Percentiles rank a stretch among this genome's conserved stretches.
Conservation (phyloP, 495 filamentous ascomycete species). For the Aspergillus ellipticus region DNA sequence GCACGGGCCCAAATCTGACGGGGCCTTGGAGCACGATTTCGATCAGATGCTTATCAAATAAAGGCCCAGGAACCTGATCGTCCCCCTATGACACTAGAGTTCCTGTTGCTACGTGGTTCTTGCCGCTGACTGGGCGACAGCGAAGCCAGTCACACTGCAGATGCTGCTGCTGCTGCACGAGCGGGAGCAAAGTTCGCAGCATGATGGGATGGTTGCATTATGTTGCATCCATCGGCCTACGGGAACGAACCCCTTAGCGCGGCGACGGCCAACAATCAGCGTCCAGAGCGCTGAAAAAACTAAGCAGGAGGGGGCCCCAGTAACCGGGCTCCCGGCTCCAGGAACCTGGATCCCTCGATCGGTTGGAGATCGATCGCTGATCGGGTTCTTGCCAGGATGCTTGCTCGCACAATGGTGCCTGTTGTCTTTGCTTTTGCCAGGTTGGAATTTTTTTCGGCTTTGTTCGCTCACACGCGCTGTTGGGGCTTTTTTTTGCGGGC, state of each 20-base stretch:
- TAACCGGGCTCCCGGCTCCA: not conserved
- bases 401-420: not conserved
- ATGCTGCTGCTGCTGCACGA: not conserved
- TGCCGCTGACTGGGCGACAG: not conserved
- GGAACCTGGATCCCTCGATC: slow-evolving; percentile 1
- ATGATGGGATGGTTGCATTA: slow-evolving; percentile 1
- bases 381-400: not conserved
- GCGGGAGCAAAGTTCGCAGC: not conserved
- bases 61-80: not conserved
- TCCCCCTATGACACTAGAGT: not conserved
- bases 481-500: not conserved
- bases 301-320: not conserved
- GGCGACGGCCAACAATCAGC: not conserved
- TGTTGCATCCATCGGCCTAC: not conserved
- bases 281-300: too few relatives aligned
- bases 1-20: not conserved
- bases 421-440: not conserved
- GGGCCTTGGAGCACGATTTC: not conserved
- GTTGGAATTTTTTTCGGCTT: not conserved
- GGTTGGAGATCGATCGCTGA: slow-evolving; percentile 2
- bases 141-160: slow-evolving; percentile 1
- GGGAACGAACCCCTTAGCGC: too few relatives aligned
- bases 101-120: not conserved
- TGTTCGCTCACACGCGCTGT: not conserved
- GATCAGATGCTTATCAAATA: not conserved